These are phyloP conservation scores for Mycotypha africana DNA, from an alignment of 371 early-diverging fungal species.

Conservation along the genomic window DNA sequence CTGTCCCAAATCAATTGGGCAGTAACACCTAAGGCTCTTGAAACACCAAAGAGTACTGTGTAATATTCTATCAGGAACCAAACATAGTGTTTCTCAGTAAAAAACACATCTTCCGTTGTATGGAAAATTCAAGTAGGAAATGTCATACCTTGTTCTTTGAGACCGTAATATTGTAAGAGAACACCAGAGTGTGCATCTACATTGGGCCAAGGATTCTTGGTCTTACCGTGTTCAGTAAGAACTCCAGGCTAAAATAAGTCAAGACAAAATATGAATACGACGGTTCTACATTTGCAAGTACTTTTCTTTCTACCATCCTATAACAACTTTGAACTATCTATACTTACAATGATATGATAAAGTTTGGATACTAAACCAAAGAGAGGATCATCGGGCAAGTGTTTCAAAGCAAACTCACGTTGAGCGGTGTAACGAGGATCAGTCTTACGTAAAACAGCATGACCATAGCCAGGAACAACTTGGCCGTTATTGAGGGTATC, in stretches of 20 bases:
- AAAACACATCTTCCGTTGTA: no score
- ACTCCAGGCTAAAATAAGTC: slow-evolving; percentile 67
- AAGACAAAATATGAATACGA: neutral
- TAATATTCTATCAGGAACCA: no score
- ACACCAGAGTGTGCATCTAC: slow-evolving; percentile 99
- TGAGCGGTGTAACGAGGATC: slow-evolving; percentile 98
- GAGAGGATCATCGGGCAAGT: slow-evolving; percentile 93
- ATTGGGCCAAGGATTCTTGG: slow-evolving; percentile 99
- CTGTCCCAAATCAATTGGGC: slow-evolving; percentile 96
- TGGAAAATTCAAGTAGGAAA: no score
- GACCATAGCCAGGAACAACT: slow-evolving; percentile 98
- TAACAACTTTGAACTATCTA: no score
- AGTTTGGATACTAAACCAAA: slow-evolving; percentile 95
- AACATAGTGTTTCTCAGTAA: no score
- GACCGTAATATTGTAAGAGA: slow-evolving; percentile 93
- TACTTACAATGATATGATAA: slow-evolving; percentile 84
- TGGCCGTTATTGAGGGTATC: slow-evolving; percentile 92
- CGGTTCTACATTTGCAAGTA: neutral
- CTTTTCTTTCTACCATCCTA: neutral
- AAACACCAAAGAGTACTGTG: slow-evolving; percentile 98
- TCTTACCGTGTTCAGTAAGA: slow-evolving; percentile 98
- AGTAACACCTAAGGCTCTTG: slow-evolving; percentile 94
- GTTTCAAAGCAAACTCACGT: slow-evolving; percentile 98
- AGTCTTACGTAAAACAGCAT: slow-evolving; percentile 94
- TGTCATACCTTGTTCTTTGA: slow-evolving; percentile 97